Evolutionary conservation across 2,329 filamentous ascomycete species (phyloP), one percentile per base, ranked within the genome.

Genomic region (Trichoderma polysporum): DNA sequence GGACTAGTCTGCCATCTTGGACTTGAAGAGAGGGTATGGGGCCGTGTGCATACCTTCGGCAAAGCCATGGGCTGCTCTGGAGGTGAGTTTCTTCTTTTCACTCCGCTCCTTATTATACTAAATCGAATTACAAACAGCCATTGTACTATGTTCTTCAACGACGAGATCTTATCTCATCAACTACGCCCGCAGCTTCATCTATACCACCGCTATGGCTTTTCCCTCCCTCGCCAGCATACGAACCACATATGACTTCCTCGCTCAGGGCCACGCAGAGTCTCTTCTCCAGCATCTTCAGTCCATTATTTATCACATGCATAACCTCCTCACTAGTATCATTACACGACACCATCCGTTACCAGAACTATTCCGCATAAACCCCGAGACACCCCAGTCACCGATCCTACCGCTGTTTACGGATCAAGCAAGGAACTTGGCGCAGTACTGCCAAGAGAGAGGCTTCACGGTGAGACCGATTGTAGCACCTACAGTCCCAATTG

Each of bases 121-220:
- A n/a, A 41, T 17, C 2, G 2, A 41, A 17, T 19, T 13, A 27
- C n/a, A 37, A 2, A 9, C 15, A 75, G 75, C 76, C 25, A 88
- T 88, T 22, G 79, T 92, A 1, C 80, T 93, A 0, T 91, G 88
- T 73, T 86, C 87, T 1, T 75, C 83, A 0, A 77, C 84, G 0
- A 85, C 87, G 0, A 81, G 88, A 27, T 78, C 85, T 1, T 92
- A 92, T 69, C 80, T 93, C 60, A 85, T 92, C 76, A 93, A 93
- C 73, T 93, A 93, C 73, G 90, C 90, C 0, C 85, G 90, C n/a
- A 88, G 85, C 1, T 78, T 93, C 49, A 92, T 93, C 64, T 93
- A 92, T 75, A 92, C 90, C 0, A 92, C 90, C 0, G 88, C 89
- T 33, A 83, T 91, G 78, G 84, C 87, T 0, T 86, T 87, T 47